Base-by-base conservation (phyloP, 495 filamentous ascomycete genomes). In the Penicillium malachiteum region DNA sequence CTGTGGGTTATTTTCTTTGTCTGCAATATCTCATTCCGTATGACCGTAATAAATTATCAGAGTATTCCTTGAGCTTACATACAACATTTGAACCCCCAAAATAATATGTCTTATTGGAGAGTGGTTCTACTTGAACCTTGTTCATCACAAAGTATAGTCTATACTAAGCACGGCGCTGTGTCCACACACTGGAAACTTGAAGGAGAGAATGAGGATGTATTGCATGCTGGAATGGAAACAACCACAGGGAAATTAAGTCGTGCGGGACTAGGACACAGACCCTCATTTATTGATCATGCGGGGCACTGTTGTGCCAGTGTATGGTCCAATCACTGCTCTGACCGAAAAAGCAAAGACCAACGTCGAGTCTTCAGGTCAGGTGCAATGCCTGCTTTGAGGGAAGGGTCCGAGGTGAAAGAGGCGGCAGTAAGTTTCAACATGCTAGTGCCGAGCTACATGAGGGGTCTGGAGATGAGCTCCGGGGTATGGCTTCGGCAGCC, bases 371-470 rank as follows among this genome's bases (percentile, higher is more conserved):
- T 21, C 48, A 34, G 46, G 16, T 21, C 63, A 58, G 62, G 39
- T 56, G 43, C 52, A 46, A 54, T 66, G 45, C 45, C 60, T 50
- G 13, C 16, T 63, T 66, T 41, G 4, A 54, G 63, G 44, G 40
- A 66, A 60, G 60, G 54, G 50, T 45, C 63, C 60, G 63, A 58
- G 46, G 54, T 50, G 43, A 39, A 42, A 42, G 54, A 44, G 14
- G 26, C 35, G 30, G 26, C 55, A 52, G 52, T 21, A 37, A 5
- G 30, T 11, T 41, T 18, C 30, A 17, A 21, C n/a, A 32, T 16
- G 44, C 34, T 14, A 56, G 42, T 53, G 52, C 52, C 46, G 38
- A 48, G 3, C 38, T 50, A 33, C 40, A 47, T 12, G 37, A 32
- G 16, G 45, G 33, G 31, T 14, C 12, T 55, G 40, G 41, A 52